These are phyloP conservation scores for Hypholoma sublateritium DNA, from an alignment of 768 basidiomycete genomes.

Conservation along the genomic window DNA sequence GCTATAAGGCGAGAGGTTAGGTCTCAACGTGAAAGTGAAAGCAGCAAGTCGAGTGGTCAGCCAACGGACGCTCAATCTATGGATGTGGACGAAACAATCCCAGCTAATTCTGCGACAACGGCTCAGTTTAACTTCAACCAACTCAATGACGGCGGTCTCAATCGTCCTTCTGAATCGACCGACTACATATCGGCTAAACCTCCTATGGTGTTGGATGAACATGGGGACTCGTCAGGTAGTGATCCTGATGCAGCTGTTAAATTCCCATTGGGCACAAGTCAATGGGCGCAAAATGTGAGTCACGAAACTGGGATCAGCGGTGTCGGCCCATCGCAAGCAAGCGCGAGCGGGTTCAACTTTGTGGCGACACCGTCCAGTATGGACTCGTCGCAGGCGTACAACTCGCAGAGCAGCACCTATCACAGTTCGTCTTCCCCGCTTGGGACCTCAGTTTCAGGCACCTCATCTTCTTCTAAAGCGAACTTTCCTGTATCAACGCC, in stretches of 20 bases:
- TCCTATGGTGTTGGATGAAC: too few relatives aligned
- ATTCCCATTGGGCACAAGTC: conserved; percentile 30
- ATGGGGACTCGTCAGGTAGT: background rate
- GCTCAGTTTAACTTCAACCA: background rate
- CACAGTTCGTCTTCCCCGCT: conserved; percentile 24
- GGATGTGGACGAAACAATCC: conserved; percentile 27
- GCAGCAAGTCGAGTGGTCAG: background rate
- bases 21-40: conserved; percentile 10
- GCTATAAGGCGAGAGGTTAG: conserved; percentile 62
- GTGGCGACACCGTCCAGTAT: conserved; percentile 21
- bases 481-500: conserved; percentile 5
- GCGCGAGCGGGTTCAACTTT: background rate
- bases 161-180: too few relatives aligned
- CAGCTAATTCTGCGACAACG: conserved; percentile 2
- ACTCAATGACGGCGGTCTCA: too few relatives aligned
- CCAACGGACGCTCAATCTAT: conserved; percentile 19
- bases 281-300: conserved; percentile 44
- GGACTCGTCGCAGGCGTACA: conserved; percentile 14
- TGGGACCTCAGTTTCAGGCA: conserved; percentile 24
- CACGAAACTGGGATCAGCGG: conserved; percentile 19
- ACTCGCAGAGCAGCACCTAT: conserved; percentile 17
- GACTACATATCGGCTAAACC: too few relatives aligned
- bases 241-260: conserved; percentile 5
- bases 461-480: conserved; percentile 22
- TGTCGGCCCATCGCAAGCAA: background rate